Percentiles rank a stretch among this genome's conserved stretches.
Evolutionary conservation across 495 filamentous ascomycete species (phyloP).

Genomic region (Endocarpon pusillum): DNA sequence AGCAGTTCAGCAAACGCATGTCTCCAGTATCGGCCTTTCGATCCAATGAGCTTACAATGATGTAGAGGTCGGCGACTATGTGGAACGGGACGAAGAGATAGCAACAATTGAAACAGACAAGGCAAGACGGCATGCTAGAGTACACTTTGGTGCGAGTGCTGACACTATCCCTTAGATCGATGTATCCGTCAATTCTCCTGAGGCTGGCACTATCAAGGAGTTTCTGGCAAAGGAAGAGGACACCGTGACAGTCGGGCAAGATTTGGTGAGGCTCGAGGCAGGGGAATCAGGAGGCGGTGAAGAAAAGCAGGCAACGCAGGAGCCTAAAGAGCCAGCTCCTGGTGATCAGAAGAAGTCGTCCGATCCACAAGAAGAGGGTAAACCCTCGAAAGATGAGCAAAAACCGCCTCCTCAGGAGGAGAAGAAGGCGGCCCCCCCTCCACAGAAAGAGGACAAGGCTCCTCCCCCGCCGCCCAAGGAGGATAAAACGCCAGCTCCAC

Average conservation of each 20-base stretch:
- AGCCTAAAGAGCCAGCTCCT: conserved; percentile 42
- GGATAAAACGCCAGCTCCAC: conserved; percentile 18
- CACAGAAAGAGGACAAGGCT: conserved; percentile 16
- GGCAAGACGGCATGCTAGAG: conserved; percentile 29
- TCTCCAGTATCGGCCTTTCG: conserved; percentile 1
- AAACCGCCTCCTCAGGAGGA: conserved; percentile 20
- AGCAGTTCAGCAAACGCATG: conserved; percentile 80
- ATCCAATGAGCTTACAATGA: conserved; percentile 10
- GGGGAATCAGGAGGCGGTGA: conserved; percentile 42
- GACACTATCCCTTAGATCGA: conserved; percentile 50
- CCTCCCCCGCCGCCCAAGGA: conserved; percentile 28
- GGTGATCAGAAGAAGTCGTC: conserved; percentile 37
- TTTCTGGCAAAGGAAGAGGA: conserved; percentile 88
- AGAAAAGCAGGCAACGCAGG: conserved; percentile 29
- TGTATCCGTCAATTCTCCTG: conserved; percentile 85
- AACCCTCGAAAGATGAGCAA: conserved; percentile 23
- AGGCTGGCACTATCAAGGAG: conserved; percentile 81
- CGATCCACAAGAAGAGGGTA: conserved; percentile 33
- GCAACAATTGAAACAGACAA: conserved; percentile 99
- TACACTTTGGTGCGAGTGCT: not conserved
- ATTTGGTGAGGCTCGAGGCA: conserved; percentile 66
- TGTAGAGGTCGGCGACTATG: conserved; percentile 74
- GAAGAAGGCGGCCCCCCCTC: conserved; percentile 22
- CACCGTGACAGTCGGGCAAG: conserved; percentile 87
- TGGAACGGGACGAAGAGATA: conserved; percentile 93